Evolutionary conservation across 495 filamentous ascomycete genomes (phyloP), one percentile per base, ranked within the genome.

Genomic region (Neurospora sp.): DNA sequence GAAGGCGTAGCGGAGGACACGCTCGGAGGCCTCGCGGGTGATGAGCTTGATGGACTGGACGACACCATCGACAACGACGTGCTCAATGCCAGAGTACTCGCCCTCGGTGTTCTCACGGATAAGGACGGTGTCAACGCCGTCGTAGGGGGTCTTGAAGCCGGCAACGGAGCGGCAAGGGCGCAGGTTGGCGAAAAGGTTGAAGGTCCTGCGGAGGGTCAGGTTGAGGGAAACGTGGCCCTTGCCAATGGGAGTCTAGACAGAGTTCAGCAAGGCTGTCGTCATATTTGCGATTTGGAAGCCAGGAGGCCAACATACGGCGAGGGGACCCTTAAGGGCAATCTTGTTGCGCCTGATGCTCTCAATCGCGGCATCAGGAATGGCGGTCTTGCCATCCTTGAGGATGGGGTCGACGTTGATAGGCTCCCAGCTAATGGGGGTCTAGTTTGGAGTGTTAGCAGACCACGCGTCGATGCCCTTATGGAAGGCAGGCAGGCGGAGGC

Each of bases 21-120:
- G 89, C 89, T 99, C 96, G 76, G 89, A 93, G 70, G 96, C 96
- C 75, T 93, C 93, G 68, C 88, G 86, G 73, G 96, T 99, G 85
- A 99, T 98, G 77, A 99, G 91, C 89, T 99, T 99, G 86, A 99
- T 98, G 87, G 90, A 93, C 88, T 99, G 96, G 4, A 99, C 96
- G 72, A 99, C 96, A 78, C 96, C 96, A 76, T 98, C 94, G 35
- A 99, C 92, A 70, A 98, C 96, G 70, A 98, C 91, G 85, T 99
- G 96, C 89, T 99, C 96, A 79, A 99, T 98, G 68, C 96, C 96
- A 27, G 94, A 97, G 88, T 99, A 99, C 88, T 99, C 96, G 83
- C 96, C 96, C 88, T 99, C 96, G 75, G 96, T 99, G 89, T 99
- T 99, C 87, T 99, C 96, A 84, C 96, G 93, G 86, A 99, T 98